A percentile compares a stretch with the other conserved stretches of the same genome.
Conservation (phyloP, 2,329 filamentous ascomycete species). For the Xylariaceae sp. region DNA sequence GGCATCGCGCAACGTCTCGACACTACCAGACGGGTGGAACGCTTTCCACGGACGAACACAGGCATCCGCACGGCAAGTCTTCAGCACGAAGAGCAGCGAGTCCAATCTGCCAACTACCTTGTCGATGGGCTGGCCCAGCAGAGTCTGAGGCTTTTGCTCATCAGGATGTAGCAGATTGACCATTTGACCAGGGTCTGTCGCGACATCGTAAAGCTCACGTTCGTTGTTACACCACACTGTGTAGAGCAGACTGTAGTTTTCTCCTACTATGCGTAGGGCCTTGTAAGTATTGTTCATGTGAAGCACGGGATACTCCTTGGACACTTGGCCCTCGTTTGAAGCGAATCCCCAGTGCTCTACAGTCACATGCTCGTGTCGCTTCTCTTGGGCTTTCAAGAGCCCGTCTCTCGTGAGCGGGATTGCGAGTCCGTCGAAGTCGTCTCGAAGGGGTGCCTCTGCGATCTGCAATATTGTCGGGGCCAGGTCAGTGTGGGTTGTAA, state of each 20-base stretch:
- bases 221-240: slow-evolving; percentile 55
- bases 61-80: slow-evolving; percentile 45
- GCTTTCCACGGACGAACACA: slow-evolving; percentile 47
- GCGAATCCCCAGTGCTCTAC: slow-evolving; percentile 46
- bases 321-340: slow-evolving; percentile 31
- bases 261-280: slow-evolving; percentile 44
- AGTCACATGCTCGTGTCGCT: slow-evolving; percentile 45
- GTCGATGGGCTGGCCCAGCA: slow-evolving; percentile 27
- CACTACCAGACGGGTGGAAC: slow-evolving; percentile 44
- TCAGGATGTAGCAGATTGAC: slow-evolving; percentile 39
- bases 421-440: slow-evolving; percentile 56
- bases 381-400: slow-evolving; percentile 17
- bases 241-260: slow-evolving; percentile 48
- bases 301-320: slow-evolving; percentile 25
- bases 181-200: slow-evolving; percentile 28
- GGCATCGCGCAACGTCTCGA: slow-evolving; percentile 44
- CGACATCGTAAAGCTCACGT: slow-evolving; percentile 54
- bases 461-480: slow-evolving; percentile 57
- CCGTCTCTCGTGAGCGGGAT: slow-evolving; percentile 36
- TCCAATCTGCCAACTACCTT: slow-evolving; percentile 43
- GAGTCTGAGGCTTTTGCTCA: slow-evolving; percentile 15
- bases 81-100: slow-evolving; percentile 47
- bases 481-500: slow-evolving; percentile 62
- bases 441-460: slow-evolving; percentile 39
- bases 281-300: slow-evolving; percentile 54